A percentile compares a stretch with the other conserved stretches of the same genome.
Evolutionary conservation across 164 flowering plant species (phyloP).

Genomic region (Aristolochia californica): DNA sequence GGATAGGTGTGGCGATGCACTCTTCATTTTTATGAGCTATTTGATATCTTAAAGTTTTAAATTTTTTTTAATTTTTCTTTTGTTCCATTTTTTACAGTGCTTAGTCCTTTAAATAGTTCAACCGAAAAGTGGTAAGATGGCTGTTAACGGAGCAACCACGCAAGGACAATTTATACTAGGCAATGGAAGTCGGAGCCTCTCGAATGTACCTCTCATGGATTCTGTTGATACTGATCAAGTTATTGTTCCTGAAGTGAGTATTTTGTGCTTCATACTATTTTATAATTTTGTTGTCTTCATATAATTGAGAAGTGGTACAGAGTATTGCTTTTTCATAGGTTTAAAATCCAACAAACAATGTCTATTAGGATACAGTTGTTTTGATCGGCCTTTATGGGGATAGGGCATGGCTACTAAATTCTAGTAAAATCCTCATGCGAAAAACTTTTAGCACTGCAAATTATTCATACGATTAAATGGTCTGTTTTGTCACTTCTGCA

Average conservation of each 20-base stretch:
- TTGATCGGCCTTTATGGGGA: too few species aligned
- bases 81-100: too few species aligned
- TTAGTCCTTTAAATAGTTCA: too few species aligned
- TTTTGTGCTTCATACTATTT: background rate
- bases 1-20: too few species aligned
- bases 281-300: background rate
- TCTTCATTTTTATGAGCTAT: too few species aligned
- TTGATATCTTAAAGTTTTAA: too few species aligned
- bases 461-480: background rate
- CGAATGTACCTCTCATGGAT: slow-evolving; percentile 46
- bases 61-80: too few species aligned
- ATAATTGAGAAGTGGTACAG: background rate
- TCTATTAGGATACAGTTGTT: background rate
- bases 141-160: background rate
- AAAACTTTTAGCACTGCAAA: background rate
- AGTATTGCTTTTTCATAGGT: background rate
- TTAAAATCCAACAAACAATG: too few species aligned
- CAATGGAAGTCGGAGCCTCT: slow-evolving; percentile 30
- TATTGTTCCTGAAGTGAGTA: slow-evolving; percentile 61
- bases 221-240: slow-evolving; percentile 40
- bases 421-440: background rate
- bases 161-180: slow-evolving; percentile 59
- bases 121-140: background rate
- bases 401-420: too few species aligned
- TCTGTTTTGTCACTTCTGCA: slow-evolving; percentile 16